phyloP scores from a whole-genome alignment of 1,139 yeast genomes.

The Protomyces macrosporus region DNA sequence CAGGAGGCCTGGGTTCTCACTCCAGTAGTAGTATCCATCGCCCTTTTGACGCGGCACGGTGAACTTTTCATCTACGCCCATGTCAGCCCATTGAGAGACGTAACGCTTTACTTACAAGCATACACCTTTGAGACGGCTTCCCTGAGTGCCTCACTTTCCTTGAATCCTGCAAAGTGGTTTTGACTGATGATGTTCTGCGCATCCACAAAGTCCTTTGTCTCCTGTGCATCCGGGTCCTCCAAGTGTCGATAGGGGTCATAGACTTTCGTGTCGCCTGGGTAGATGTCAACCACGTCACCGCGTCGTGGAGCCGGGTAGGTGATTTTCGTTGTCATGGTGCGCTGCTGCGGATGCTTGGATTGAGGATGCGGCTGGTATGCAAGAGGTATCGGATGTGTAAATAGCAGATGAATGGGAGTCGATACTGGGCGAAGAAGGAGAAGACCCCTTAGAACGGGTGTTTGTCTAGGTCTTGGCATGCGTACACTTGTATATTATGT shows the following conservation, averaged over 20 bases:
- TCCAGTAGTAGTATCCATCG: conserved; percentile 21
- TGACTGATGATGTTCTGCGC: conserved; percentile 17
- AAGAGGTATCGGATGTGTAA: too few relatives aligned
- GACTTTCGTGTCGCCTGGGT: conserved; percentile 18
- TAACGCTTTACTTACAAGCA: not conserved
- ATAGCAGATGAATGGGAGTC: too few relatives aligned
- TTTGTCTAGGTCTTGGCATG: too few relatives aligned
- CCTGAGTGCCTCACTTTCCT: not conserved
- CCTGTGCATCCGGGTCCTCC: conserved; percentile 20
- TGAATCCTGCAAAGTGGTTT: not conserved
- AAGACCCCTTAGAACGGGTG: too few relatives aligned
- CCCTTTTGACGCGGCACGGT: conserved; percentile 6
- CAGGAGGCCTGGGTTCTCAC: conserved; percentile 18
- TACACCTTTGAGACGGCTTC: conserved; percentile 4
- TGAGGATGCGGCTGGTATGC: too few relatives aligned
- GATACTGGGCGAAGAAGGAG: too few relatives aligned
- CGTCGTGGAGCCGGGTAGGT: conserved; percentile 10
- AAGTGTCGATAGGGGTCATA: conserved; percentile 22
- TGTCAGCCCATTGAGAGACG: not conserved
- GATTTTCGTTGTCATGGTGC: not conserved
- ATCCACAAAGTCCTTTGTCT: conserved; percentile 19
- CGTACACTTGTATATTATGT: too few relatives aligned
- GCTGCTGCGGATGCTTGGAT: not conserved
- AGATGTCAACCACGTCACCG: conserved; percentile 9
- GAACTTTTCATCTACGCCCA: conserved; percentile 3